Evolutionary conservation across 2,329 filamentous ascomycete genomes (phyloP).

Genomic region (Capronia coronata): DNA sequence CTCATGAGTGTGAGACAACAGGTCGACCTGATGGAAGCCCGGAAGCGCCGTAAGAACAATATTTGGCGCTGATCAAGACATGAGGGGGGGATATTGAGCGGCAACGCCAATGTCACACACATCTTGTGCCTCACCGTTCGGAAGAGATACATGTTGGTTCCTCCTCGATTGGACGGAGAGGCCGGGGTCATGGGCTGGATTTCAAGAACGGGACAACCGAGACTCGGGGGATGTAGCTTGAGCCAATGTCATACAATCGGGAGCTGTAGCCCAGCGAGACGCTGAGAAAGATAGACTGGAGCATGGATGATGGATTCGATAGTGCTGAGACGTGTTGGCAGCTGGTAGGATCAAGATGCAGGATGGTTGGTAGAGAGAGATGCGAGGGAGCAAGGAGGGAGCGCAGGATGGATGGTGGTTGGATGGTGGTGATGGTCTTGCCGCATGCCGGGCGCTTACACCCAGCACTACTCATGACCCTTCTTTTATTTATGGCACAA

Average conservation of each 20-base stretch:
- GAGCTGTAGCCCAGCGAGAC: background rate
- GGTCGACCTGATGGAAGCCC: background rate
- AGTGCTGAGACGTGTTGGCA: background rate
- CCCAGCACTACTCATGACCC: background rate
- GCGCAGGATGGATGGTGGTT: background rate
- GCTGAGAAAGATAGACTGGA: background rate
- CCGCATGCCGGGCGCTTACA: constrained; percentile 8
- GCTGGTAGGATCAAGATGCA: background rate
- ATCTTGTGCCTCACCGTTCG: background rate
- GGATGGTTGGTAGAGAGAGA: background rate
- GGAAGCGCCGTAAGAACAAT: background rate
- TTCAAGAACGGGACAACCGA: background rate
- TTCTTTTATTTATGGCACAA: constrained; percentile 4
- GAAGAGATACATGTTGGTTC: background rate
- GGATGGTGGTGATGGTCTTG: background rate
- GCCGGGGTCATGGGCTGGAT: background rate
- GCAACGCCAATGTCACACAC: background rate
- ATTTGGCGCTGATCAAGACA: background rate
- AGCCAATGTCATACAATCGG: background rate
- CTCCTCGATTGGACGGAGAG: background rate
- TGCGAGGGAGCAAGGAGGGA: background rate
- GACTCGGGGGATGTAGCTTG: background rate
- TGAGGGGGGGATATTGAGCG: background rate
- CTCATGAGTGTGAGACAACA: background rate
- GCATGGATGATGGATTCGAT: background rate